A percentile compares a stretch with the other conserved stretches of the same genome.
phyloP scores from a whole-genome alignment of 129 eudicot genomes.

The Tagetes patula region DNA sequence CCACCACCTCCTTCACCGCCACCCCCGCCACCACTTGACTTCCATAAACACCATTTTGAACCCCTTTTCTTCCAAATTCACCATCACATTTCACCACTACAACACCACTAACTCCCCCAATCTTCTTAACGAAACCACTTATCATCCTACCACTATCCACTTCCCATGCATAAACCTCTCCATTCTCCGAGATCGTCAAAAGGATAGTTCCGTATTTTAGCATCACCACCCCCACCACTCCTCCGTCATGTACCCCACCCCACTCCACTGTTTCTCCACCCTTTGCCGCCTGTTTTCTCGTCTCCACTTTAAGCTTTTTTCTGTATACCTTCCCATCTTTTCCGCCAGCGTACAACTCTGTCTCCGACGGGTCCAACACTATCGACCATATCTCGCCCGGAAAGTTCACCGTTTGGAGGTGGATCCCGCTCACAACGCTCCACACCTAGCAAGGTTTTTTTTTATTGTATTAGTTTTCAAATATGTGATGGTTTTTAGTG shows the following conservation, averaged over 20 bases:
- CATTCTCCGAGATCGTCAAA: conserved; percentile 41
- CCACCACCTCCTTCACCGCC: conserved; percentile 25
- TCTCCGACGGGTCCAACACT: conserved; percentile 36
- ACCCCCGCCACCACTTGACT: conserved; percentile 23
- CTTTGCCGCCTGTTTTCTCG: neutral
- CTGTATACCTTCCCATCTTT: conserved; percentile 34
- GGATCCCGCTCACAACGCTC: conserved; percentile 26
- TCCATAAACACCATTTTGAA: conserved; percentile 5
- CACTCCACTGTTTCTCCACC: conserved; percentile 12
- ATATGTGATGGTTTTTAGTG: no score
- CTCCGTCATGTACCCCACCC: conserved; percentile 24
- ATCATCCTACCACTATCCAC: conserved; percentile 31
- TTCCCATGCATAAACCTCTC: conserved; percentile 36
- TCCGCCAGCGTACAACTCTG: conserved; percentile 39
- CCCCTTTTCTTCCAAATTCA: conserved; percentile 11
- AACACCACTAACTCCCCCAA: conserved; percentile 28
- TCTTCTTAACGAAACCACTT: conserved; percentile 24
- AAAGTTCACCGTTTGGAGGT: conserved; percentile 33
- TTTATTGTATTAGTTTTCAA: no score
- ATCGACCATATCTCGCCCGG: conserved; percentile 27
- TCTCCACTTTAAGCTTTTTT: conserved; percentile 28
- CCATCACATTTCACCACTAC: conserved; percentile 34
- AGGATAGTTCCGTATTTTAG: conserved; percentile 25
- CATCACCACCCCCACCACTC: conserved; percentile 32
- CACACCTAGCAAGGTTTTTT: conserved; percentile 31